These are phyloP conservation scores for Smittium culicis DNA, from an alignment of 371 early-diverging fungal genomes.

Conservation along the genomic window DNA sequence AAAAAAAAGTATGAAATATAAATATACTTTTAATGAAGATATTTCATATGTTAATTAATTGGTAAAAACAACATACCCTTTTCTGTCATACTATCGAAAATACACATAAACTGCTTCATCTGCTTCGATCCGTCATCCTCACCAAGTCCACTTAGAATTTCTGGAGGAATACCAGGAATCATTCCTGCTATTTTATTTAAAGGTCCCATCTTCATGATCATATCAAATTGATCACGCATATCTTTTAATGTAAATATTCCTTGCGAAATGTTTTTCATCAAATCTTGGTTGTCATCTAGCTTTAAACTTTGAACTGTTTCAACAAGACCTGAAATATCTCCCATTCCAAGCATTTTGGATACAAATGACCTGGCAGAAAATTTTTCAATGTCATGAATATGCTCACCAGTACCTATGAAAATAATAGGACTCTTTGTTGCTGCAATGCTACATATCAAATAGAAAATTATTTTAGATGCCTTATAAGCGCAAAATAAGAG, in stretches of 20 bases:
- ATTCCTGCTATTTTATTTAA: constrained; percentile 91
- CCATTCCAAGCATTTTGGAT: constrained; percentile 93
- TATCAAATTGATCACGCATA: constrained; percentile 93
- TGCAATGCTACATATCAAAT: constrained; percentile 52
- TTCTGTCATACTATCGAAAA: constrained; percentile 97
- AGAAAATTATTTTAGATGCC: too few relatives aligned
- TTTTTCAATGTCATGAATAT: constrained; percentile 90
- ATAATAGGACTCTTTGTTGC: constrained; percentile 95
- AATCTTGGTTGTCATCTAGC: constrained; percentile 70
- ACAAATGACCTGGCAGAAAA: constrained; percentile 93
- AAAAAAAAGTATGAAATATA: not conserved
- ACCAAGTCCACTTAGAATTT: constrained; percentile 63
- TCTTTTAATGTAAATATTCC: constrained; percentile 92
- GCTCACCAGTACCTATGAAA: constrained; percentile 98
- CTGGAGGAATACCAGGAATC: constrained; percentile 92
- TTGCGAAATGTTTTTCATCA: constrained; percentile 86
- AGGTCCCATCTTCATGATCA: constrained; percentile 89
- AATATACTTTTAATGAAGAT: not conserved
- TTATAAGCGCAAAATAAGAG: too few relatives aligned
- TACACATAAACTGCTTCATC: constrained; percentile 79
- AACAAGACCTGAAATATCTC: constrained; percentile 86
- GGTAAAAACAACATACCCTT: constrained; percentile 28
- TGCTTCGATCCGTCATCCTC: constrained; percentile 57
- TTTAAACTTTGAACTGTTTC: constrained; percentile 90
- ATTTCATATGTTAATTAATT: not conserved